These are phyloP conservation scores for Trichoderma sp. DNA, from an alignment of 2,329 filamentous ascomycete genomes.

Conservation along the genomic window DNA sequence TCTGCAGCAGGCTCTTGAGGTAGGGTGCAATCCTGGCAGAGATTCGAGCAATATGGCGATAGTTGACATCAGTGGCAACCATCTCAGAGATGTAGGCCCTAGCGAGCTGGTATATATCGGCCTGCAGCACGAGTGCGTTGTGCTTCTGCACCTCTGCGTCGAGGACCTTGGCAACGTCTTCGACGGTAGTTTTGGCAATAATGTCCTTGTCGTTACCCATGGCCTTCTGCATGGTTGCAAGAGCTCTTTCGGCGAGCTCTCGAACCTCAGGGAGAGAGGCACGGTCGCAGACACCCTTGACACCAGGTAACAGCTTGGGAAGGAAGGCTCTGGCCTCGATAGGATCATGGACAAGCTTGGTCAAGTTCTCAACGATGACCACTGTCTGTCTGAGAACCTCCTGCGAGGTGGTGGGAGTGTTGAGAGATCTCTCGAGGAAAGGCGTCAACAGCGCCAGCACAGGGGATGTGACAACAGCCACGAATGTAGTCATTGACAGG, in stretches of 20 bases:
- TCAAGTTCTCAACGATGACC: conserved; percentile 96
- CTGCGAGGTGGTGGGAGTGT: conserved; percentile 85
- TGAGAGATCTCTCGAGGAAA: conserved; percentile 88
- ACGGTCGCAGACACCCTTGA: conserved; percentile 81
- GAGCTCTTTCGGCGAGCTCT: conserved; percentile 78
- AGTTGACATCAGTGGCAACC: conserved; percentile 84
- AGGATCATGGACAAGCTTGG: conserved; percentile 93
- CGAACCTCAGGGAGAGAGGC: conserved; percentile 94
- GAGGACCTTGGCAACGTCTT: conserved; percentile 72
- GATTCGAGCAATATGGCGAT: conserved; percentile 74
- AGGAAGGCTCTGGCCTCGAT: conserved; percentile 93
- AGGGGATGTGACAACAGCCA: conserved; percentile 91
- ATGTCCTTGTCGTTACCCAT: conserved; percentile 72
- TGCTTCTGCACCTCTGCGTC: conserved; percentile 73
- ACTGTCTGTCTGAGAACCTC: conserved; percentile 95
- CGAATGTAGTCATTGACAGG: conserved; percentile 96
- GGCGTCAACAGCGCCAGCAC: conserved; percentile 93
- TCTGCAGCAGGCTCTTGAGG: conserved; percentile 65
- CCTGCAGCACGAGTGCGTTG: conserved; percentile 58
- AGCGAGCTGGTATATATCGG: conserved; percentile 63
- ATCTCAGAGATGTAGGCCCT: conserved; percentile 77
- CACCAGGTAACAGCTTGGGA: conserved; percentile 90
- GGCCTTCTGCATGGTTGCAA: conserved; percentile 87
- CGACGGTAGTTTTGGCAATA: conserved; percentile 64
- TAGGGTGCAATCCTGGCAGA: conserved; percentile 69